Evolutionary conservation across 108 stramenopile species (phyloP).

Genomic region (Stephanodiscus triporus): DNA sequence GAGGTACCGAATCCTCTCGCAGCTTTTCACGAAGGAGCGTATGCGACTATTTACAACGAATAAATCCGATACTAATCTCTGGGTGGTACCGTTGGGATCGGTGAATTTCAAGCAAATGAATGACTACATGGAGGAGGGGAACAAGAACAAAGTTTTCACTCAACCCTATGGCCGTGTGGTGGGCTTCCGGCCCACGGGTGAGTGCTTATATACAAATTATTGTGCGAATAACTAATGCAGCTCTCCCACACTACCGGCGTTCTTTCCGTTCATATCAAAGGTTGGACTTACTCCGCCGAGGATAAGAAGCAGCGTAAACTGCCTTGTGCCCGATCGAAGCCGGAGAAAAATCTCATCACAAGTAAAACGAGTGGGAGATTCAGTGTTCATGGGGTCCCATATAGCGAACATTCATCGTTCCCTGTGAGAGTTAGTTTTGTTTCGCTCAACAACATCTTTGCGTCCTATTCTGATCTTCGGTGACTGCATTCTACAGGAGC

Average conservation of each 20-base stretch:
- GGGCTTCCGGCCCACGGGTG: constrained; percentile 67
- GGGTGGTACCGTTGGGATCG: constrained; percentile 87
- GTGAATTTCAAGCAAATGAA: constrained; percentile 83
- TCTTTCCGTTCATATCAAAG: not conserved
- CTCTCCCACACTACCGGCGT: not conserved
- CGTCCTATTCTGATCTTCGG: not conserved
- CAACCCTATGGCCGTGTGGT: constrained; percentile 64
- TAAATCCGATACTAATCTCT: constrained; percentile 63
- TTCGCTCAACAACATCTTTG: not conserved
- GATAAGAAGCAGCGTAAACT: constrained; percentile 26
- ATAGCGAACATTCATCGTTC: constrained; percentile 89
- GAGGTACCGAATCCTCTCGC: constrained; percentile 68
- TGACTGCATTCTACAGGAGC: constrained; percentile 44
- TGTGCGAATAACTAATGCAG: not conserved
- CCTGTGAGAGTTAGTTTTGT: constrained; percentile 25
- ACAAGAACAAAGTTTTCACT: constrained; percentile 48
- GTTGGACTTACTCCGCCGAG: constrained; percentile 43
- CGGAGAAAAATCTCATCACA: constrained; percentile 45
- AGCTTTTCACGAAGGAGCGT: constrained; percentile 62
- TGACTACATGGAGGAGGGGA: constrained; percentile 57
- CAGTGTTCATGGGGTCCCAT: constrained; percentile 83
- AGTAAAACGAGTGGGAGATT: constrained; percentile 56
- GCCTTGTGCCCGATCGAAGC: constrained; percentile 6
- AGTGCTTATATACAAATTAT: constrained; percentile 21
- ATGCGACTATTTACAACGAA: constrained; percentile 67